These are phyloP conservation scores for Aspergillus egyptiacus DNA, from an alignment of 495 filamentous ascomycete species.

Conservation along the genomic window DNA sequence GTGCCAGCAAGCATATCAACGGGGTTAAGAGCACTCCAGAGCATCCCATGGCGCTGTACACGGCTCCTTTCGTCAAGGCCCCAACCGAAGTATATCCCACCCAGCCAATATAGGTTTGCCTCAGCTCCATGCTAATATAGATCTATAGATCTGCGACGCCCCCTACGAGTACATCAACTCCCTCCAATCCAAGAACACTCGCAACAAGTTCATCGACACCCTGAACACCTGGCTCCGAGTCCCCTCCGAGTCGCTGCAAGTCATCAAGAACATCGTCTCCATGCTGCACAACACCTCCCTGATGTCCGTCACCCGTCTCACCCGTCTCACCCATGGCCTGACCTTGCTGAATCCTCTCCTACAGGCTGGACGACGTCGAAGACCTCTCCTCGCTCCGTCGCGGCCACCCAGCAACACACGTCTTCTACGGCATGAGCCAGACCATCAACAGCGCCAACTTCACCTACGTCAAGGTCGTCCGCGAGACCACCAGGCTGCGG, in stretches of 20 bases:
- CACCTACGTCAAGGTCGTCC: neutral
- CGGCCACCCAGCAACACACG: slow-evolving; percentile 1
- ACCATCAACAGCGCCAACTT: slow-evolving; percentile 9
- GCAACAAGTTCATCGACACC: neutral
- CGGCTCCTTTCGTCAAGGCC: neutral
- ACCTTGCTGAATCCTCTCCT: neutral
- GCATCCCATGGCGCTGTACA: neutral
- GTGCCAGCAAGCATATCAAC: neutral
- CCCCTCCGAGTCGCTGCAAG: neutral
- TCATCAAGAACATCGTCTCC: neutral
- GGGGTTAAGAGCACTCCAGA: neutral
- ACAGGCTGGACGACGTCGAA: slow-evolving; percentile 7
- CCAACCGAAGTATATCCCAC: neutral
- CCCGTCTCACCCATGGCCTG: neutral
- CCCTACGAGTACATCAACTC: slow-evolving; percentile 6
- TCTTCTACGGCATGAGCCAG: slow-evolving; percentile 1
- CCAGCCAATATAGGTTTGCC: neutral
- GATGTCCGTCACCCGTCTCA: neutral
- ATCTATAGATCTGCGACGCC: neutral
- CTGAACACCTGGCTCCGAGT: slow-evolving; percentile 1
- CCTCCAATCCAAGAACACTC: slow-evolving; percentile 2
- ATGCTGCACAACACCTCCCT: slow-evolving; percentile 6
- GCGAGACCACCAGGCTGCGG: neutral
- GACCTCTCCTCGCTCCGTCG: slow-evolving; percentile 1
- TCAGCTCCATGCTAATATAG: neutral